Conservation (phyloP, 148 eudicot genomes). For the Rhododendron ferrugineum region DNA sequence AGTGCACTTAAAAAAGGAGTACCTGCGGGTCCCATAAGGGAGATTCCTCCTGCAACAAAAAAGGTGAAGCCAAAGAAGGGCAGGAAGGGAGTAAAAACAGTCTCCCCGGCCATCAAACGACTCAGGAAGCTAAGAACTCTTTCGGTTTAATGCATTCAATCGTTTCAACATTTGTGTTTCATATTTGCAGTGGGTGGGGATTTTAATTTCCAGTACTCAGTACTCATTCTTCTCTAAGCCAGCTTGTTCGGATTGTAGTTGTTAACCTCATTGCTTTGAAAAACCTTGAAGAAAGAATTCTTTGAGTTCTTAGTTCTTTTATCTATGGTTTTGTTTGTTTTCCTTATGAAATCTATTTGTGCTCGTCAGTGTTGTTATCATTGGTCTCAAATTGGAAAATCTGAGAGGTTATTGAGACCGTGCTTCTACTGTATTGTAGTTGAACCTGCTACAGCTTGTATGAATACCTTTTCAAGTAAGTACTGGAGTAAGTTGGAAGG, state of each 20-base stretch:
- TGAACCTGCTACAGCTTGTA: not conserved
- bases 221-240: not conserved
- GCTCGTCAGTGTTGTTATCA: not conserved
- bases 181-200: not conserved
- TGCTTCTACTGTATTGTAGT: not conserved
- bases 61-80: slow-evolving; percentile 56
- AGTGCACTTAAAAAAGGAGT: slow-evolving; percentile 93
- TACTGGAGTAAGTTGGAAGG: not conserved
- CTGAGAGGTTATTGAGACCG: not conserved
- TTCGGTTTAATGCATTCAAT: not conserved
- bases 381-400: not conserved
- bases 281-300: not conserved
- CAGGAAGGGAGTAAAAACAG: slow-evolving; percentile 39
- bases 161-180: not conserved
- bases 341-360: not conserved
- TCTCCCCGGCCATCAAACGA: slow-evolving; percentile 49
- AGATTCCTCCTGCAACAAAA: slow-evolving; percentile 36
- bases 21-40: slow-evolving; percentile 80
- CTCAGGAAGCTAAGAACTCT: slow-evolving; percentile 34
- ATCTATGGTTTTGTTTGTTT: not conserved
- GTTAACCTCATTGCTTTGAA: not conserved
- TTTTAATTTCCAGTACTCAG: not conserved
- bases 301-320: not conserved
- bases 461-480: not conserved
- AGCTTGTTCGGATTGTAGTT: not conserved